Base-by-base conservation (phyloP, 2,329 filamentous ascomycete species). In the Iodosphaeria phyllophila region DNA sequence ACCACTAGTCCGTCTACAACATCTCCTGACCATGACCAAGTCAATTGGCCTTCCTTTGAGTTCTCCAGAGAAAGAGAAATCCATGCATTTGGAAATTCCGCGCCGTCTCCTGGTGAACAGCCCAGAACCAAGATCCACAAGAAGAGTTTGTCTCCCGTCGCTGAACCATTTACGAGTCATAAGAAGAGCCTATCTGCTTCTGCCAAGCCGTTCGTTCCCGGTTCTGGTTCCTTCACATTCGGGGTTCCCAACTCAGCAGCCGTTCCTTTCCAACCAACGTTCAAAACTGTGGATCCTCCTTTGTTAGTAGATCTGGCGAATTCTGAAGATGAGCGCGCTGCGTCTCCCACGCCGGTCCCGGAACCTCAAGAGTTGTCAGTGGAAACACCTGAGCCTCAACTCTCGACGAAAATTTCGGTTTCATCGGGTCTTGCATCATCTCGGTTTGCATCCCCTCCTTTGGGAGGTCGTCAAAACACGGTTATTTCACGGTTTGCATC, bases 151-250 rank as follows among this genome's bases (percentile, higher is more conserved):
- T 26, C 25, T 8, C 7, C 7, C 8, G n/a, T n/a, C n/a, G n/a
- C n/a, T n/a, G n/a, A n/a, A n/a, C n/a, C n/a, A n/a, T n/a, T n/a
- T n/a, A n/a, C 13, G 20, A 22, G 20, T 3, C 51, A 64, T 41
- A 56, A 56, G 35, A 61, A 60, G 35, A 69, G 69, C 4, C 54
- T 84, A 13, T 84, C 78, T 18, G 74, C 76, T 4, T 60, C 68
- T 10, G 76, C 78, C 1, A 68, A 66, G 37, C 62, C 75, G 0
- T 91, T 89, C 42, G 61, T 56, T 4, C 61, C 64, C 9, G 50
- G 35, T 1, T 61, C 64, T 9, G 50, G 35, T 1, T 25, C 24
- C 16, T 45, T 46, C 25, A 36, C 17, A 16, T 46, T 46, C 29
- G 43, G 54, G 11, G 48, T 40, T 16, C 32, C 41, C 7, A 35